A percentile compares a stretch with the other conserved stretches of the same genome.
Conservation (phyloP, 805 yeast species). For the Nakazawaea peltata region DNA sequence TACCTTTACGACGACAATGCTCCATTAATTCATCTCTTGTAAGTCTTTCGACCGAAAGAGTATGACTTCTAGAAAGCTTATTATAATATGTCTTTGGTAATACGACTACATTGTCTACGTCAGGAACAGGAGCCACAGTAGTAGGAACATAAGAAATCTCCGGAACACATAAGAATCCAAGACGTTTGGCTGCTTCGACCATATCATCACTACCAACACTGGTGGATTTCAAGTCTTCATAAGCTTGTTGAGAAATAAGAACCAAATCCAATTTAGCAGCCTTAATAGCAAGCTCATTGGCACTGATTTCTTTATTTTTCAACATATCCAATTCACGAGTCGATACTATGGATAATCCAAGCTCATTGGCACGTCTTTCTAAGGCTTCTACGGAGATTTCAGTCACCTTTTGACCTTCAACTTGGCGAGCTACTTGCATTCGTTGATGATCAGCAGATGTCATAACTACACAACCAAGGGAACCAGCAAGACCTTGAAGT, state of each 20-base stretch:
- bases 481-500: slow-evolving; percentile 12
- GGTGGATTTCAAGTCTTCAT: slow-evolving; percentile 12
- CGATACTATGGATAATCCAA: slow-evolving; percentile 2
- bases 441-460: too few species aligned
- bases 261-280: slow-evolving; percentile 35
- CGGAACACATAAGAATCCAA: slow-evolving; percentile 50
- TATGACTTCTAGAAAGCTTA: slow-evolving; percentile 38
- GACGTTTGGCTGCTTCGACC: slow-evolving; percentile 29
- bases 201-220: slow-evolving; percentile 20
- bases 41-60: slow-evolving; percentile 34
- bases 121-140: slow-evolving; percentile 47
- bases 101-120: slow-evolving; percentile 48
- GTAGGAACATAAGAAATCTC: slow-evolving; percentile 55
- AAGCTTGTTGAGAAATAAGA: slow-evolving; percentile 21
- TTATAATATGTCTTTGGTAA: slow-evolving; percentile 59
- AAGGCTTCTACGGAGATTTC: slow-evolving; percentile 1
- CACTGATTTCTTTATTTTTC: slow-evolving; percentile 19
- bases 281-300: slow-evolving; percentile 23
- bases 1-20: slow-evolving; percentile 44
- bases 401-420: slow-evolving; percentile 9
- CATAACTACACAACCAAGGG: too few species aligned
- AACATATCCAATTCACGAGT: neutral
- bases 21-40: slow-evolving; percentile 34
- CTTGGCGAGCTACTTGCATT: too few species aligned
- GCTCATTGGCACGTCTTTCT: slow-evolving; percentile 3